Conservation (phyloP, 23 red algal genomes). For the Gracilaria domingensis region DNA sequence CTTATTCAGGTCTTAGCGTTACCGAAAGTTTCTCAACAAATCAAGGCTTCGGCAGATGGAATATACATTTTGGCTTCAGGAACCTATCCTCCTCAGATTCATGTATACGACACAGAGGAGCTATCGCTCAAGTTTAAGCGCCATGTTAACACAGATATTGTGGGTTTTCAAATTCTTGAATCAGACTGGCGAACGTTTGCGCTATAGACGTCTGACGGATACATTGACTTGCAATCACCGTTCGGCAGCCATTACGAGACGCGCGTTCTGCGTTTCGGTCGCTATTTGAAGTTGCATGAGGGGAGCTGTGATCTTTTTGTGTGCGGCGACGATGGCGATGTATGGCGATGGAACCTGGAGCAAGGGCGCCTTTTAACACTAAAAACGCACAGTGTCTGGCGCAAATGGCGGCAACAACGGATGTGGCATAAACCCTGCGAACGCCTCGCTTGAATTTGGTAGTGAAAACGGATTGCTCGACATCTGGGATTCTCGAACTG, state of each 20-base stretch:
- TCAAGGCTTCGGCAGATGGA: conserved; percentile 67
- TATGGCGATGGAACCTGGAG: conserved; percentile 91
- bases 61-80: conserved; percentile 77
- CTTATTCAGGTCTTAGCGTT: conserved; percentile 90
- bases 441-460: conserved; percentile 77
- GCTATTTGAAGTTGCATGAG: conserved; percentile 83
- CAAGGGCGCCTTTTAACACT: conserved; percentile 90
- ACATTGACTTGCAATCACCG: conserved; percentile 87
- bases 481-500: conserved; percentile 82
- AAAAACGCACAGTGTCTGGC: conserved; percentile 64
- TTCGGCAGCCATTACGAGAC: conserved; percentile 79
- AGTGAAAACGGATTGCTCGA: conserved; percentile 82
- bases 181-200: conserved; percentile 92
- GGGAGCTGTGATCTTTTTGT: conserved; percentile 85
- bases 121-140: conserved; percentile 95
- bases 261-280: conserved; percentile 80
- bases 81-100: conserved; percentile 92
- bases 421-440: conserved; percentile 71
- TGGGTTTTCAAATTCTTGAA: conserved; percentile 88
- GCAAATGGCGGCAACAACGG: conserved; percentile 73
- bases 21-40: conserved; percentile 74
- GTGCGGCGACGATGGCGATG: conserved; percentile 71
- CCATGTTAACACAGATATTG: conserved; percentile 86
- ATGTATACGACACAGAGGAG: conserved; percentile 88
- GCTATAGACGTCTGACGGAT: conserved; percentile 76